These are phyloP conservation scores for Trametes villosa DNA, from an alignment of 768 basidiomycete species.

Conservation along the genomic window DNA sequence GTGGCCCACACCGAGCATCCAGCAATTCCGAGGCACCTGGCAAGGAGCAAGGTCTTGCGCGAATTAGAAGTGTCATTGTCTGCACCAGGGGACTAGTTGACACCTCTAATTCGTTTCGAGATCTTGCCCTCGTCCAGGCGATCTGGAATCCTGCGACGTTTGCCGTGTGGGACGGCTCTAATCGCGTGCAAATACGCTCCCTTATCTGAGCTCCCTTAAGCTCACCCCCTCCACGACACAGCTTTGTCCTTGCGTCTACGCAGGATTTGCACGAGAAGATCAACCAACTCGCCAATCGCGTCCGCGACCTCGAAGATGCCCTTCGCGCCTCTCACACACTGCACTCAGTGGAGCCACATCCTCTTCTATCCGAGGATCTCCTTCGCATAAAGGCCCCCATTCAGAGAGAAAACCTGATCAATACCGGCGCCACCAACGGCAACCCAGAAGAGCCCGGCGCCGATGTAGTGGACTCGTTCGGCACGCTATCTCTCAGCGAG, in stretches of 20 bases:
- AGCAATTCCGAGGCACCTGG: no score
- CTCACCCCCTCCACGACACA: constrained; percentile 35
- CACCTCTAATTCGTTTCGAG: no score
- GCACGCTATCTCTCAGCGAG: constrained; percentile 73
- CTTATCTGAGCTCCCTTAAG: no score
- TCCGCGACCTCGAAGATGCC: constrained; percentile 77
- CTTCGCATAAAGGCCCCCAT: constrained; percentile 77
- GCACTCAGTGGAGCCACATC: constrained; percentile 63
- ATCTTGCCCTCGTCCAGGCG: no score
- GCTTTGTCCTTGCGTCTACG: constrained; percentile 80
- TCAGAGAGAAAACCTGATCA: constrained; percentile 58
- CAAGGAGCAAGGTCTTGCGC: no score
- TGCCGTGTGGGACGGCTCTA: no score
- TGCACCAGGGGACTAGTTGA: no score
- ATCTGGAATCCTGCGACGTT: no score
- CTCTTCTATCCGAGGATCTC: constrained; percentile 72
- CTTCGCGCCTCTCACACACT: constrained; percentile 63
- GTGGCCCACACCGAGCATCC: no score
- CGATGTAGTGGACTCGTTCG: constrained; percentile 80
- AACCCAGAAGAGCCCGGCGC: constrained; percentile 64
- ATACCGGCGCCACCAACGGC: constrained; percentile 44
- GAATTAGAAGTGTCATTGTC: no score
- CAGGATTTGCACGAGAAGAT: constrained; percentile 87
- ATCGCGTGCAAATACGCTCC: no score
- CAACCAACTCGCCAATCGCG: constrained; percentile 68